These are phyloP conservation scores for Cryptosporidium xiaoi DNA, from an alignment of 169 alveolate genomes.

Conservation along the genomic window DNA sequence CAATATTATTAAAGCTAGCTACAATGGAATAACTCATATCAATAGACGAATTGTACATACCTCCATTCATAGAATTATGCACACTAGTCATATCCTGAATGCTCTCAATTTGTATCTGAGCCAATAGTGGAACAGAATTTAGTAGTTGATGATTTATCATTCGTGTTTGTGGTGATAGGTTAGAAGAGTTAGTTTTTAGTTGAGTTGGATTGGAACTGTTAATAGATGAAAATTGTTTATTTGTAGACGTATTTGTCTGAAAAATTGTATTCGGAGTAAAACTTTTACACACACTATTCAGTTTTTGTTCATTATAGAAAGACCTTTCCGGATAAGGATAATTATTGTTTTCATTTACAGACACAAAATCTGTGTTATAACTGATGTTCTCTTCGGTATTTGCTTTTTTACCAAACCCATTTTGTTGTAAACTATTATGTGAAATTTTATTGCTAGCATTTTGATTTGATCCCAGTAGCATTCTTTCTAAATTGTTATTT, in stretches of 20 bases:
- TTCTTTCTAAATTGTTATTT: constrained; percentile 13
- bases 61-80: neutral
- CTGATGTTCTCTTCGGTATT: constrained; percentile 14
- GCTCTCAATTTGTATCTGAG: constrained; percentile 62
- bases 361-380: neutral
- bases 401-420: no score
- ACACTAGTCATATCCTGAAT: constrained; percentile 50
- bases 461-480: constrained; percentile 28
- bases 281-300: neutral
- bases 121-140: constrained; percentile 65
- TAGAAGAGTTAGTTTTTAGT: constrained; percentile 6
- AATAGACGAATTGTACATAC: constrained; percentile 30
- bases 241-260: constrained; percentile 2
- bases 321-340: constrained; percentile 3
- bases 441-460: neutral
- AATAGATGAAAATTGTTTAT: neutral
- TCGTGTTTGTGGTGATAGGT: constrained; percentile 3
- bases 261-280: neutral
- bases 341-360: neutral
- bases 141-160: constrained; percentile 22
- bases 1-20: constrained; percentile 58
- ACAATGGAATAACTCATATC: constrained; percentile 58
- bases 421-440: neutral
- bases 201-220: constrained; percentile 22
- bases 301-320: neutral